Evolutionary conservation across 2,329 filamentous ascomycete genomes (phyloP).

Genomic region (Elsinoe arachidis): DNA sequence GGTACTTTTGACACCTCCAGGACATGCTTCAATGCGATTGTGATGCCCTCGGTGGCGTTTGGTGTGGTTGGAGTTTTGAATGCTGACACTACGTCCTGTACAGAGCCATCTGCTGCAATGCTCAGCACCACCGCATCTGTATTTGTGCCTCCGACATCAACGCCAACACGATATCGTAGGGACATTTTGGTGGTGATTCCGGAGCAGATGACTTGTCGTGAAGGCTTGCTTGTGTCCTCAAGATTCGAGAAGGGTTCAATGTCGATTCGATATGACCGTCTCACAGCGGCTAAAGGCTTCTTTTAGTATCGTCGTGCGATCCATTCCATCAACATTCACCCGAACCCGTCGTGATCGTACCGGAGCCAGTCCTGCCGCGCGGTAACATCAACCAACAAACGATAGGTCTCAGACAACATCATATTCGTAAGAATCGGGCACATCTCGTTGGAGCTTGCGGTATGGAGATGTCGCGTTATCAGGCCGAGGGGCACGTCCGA

Average conservation of each 20-base stretch:
- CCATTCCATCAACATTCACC: not conserved
- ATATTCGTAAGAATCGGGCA: not conserved
- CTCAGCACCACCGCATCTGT: conserved; percentile 27
- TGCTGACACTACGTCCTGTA: not conserved
- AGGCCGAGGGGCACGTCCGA: not conserved
- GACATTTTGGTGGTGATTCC: not conserved
- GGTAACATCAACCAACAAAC: not conserved
- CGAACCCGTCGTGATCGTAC: not conserved
- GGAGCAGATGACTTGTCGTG: not conserved
- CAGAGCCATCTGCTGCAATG: not conserved
- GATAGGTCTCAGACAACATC: not conserved
- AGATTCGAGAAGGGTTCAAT: too few relatives aligned
- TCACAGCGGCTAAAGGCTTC: not conserved
- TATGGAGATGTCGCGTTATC: not conserved
- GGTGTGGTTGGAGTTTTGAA: conserved; percentile 33
- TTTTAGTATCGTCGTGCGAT: not conserved
- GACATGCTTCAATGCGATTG: conserved; percentile 30
- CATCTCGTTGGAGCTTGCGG: not conserved
- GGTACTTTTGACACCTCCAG: conserved; percentile 28
- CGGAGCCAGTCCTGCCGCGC: not conserved
- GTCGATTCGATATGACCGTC: too few relatives aligned
- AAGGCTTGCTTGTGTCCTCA: not conserved
- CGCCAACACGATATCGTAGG: conserved; percentile 32
- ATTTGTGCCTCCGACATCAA: conserved; percentile 36
- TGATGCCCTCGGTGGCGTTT: conserved; percentile 36